phyloP scores from a whole-genome alignment of 1,284 basidiomycete genomes.

The Sparassis latifolia region DNA sequence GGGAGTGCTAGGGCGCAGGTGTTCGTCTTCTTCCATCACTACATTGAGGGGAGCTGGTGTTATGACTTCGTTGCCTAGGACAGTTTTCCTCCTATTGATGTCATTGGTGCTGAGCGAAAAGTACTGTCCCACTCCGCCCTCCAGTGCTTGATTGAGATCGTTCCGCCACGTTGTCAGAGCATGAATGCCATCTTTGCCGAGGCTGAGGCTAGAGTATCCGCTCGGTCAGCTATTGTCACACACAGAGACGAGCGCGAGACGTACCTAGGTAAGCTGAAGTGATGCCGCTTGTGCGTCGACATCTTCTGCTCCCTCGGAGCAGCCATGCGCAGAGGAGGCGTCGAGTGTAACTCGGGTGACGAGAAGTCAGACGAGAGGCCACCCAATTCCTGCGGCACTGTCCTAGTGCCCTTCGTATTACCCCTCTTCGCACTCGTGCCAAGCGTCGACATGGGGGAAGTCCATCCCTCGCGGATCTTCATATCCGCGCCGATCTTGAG shows the following conservation, averaged over 20 bases:
- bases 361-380: constrained; percentile 45
- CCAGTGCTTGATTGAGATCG: constrained; percentile 43
- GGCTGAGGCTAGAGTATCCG: constrained; percentile 41
- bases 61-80: constrained; percentile 35
- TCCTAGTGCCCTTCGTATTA: constrained; percentile 14
- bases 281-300: constrained; percentile 48
- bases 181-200: constrained; percentile 53
- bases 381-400: constrained; percentile 24
- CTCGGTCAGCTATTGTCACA: background rate
- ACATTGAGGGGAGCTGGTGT: constrained; percentile 25
- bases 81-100: constrained; percentile 38
- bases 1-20: constrained; percentile 15
- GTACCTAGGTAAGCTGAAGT: constrained; percentile 60
- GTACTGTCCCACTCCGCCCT: constrained; percentile 33
- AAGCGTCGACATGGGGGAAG: constrained; percentile 33
- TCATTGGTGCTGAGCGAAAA: constrained; percentile 32
- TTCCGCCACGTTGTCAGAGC: constrained; percentile 43
- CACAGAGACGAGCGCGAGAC: background rate
- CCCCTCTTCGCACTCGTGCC: constrained; percentile 31
- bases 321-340: constrained; percentile 33
- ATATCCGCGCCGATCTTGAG: constrained; percentile 49
- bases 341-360: constrained; percentile 52
- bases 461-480: constrained; percentile 42
- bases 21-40: constrained; percentile 35
- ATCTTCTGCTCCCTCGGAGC: constrained; percentile 34